phyloP scores from a whole-genome alignment of 2,329 filamentous ascomycete species.

The Elsinoe australis region DNA sequence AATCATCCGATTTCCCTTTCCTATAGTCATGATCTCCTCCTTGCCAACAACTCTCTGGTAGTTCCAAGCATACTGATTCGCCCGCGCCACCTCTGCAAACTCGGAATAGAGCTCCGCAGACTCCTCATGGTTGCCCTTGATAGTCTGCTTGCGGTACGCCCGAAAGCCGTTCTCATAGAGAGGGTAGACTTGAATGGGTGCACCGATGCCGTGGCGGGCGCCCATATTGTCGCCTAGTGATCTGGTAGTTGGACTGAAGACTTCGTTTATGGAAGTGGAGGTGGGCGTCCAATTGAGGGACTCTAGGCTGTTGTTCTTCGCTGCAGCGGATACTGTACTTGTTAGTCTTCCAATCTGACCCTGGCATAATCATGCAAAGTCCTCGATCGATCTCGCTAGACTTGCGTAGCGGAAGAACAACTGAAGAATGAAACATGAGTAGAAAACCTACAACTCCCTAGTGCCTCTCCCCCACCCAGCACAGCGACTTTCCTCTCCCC shows the following conservation, averaged over 20 bases:
- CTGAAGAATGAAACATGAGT: too few species aligned
- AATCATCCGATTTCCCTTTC: conserved; percentile 53
- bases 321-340: conserved; percentile 44
- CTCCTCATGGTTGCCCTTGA: conserved; percentile 50
- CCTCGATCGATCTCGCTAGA: too few species aligned
- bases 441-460: conserved; percentile 45
- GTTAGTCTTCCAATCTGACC: too few species aligned
- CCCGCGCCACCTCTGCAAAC: conserved; percentile 51
- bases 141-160: conserved; percentile 48
- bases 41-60: conserved; percentile 42
- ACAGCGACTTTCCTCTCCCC: conserved; percentile 51
- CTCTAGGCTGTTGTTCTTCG: conserved; percentile 31
- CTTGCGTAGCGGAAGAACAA: neutral
- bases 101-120: conserved; percentile 53
- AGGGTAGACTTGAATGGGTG: conserved; percentile 60
- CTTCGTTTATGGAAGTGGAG: conserved; percentile 27
- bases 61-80: conserved; percentile 52
- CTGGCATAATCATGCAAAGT: too few species aligned
- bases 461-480: conserved; percentile 56
- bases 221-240: conserved; percentile 38
- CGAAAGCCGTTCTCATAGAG: conserved; percentile 59
- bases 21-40: conserved; percentile 48
- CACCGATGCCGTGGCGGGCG: conserved; percentile 50
- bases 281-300: neutral
- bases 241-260: conserved; percentile 46